A percentile compares a stretch with the other conserved stretches of the same genome.
Evolutionary conservation across 495 filamentous ascomycete genomes (phyloP).

Genomic region (Hypoxylon lienhwacheense): DNA sequence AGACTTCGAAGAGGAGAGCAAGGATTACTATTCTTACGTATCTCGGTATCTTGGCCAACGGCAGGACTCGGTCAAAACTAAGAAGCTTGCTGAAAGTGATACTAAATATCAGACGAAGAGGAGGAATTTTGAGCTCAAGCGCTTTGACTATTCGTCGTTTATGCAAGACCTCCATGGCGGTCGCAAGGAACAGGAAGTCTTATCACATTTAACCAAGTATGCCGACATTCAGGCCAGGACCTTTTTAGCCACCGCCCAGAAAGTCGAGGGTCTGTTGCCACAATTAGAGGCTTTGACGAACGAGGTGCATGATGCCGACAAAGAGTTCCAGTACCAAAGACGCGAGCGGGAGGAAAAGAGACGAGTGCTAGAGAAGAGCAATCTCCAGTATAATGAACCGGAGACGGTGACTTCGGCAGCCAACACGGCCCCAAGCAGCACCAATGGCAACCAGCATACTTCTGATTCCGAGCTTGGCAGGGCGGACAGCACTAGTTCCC

Average conservation of each 20-base stretch:
- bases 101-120: slow-evolving; percentile 94
- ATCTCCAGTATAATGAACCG: slow-evolving; percentile 76
- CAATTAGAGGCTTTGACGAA: slow-evolving; percentile 88
- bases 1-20: slow-evolving; percentile 97
- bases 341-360: slow-evolving; percentile 94
- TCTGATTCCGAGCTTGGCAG: slow-evolving; percentile 68
- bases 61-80: slow-evolving; percentile 94
- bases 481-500: slow-evolving; percentile 71
- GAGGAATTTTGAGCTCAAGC: slow-evolving; percentile 90
- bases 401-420: slow-evolving; percentile 47
- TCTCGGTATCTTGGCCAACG: slow-evolving; percentile 92
- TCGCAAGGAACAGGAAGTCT: slow-evolving; percentile 94
- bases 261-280: slow-evolving; percentile 82
- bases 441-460: slow-evolving; percentile 49
- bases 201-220: slow-evolving; percentile 94
- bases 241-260: slow-evolving; percentile 80
- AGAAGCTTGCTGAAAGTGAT: slow-evolving; percentile 92
- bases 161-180: slow-evolving; percentile 98
- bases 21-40: slow-evolving; percentile 95
- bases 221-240: slow-evolving; percentile 86
- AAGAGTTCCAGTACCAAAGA: slow-evolving; percentile 91
- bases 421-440: slow-evolving; percentile 21
- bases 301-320: slow-evolving; percentile 89
- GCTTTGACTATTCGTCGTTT: slow-evolving; percentile 98
- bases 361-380: slow-evolving; percentile 84